These are phyloP conservation scores for Lathyrus aphaca DNA, from an alignment of 306 rosid genomes.

Conservation along the genomic window DNA sequence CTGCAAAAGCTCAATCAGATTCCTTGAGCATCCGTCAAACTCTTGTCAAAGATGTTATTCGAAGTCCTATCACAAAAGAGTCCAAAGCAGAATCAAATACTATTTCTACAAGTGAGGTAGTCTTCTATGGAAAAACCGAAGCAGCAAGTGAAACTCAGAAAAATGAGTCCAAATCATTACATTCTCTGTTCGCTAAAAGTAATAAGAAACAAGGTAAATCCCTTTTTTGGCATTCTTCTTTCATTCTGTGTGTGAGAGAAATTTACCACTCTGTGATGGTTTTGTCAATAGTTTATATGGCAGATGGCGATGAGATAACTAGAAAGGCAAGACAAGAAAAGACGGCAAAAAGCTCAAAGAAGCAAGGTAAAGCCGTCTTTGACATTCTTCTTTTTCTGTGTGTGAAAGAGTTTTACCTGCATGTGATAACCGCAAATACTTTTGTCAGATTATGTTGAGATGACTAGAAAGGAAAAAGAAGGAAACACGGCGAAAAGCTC, in stretches of 20 bases:
- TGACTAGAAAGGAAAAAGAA: conserved; percentile 30
- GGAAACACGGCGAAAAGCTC: conserved; percentile 47
- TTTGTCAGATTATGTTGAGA: conserved; percentile 48
- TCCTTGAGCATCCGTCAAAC: conserved; percentile 39
- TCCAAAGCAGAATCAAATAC: conserved; percentile 40
- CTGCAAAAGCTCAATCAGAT: conserved; percentile 40
- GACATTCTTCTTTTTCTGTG: background rate
- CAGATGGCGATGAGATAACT: no score
- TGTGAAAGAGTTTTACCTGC: background rate
- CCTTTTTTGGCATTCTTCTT: conserved; percentile 6
- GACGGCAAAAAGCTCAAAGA: no score
- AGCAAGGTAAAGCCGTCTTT: conserved; percentile 52
- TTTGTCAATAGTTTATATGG: no score
- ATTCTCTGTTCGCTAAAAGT: conserved; percentile 43
- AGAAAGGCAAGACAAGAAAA: no score
- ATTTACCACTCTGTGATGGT: no score
- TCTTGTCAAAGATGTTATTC: conserved; percentile 34
- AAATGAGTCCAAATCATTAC: conserved; percentile 45
- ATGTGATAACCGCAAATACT: conserved; percentile 20
- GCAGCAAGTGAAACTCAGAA: conserved; percentile 43
- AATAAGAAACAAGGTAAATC: conserved; percentile 57
- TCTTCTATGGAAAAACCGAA: conserved; percentile 40
- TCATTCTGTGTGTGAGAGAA: background rate
- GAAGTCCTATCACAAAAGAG: conserved; percentile 14
- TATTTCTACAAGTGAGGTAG: conserved; percentile 38